Conservation (phyloP, 306 rosid species). For the Trifolium pratense region DNA sequence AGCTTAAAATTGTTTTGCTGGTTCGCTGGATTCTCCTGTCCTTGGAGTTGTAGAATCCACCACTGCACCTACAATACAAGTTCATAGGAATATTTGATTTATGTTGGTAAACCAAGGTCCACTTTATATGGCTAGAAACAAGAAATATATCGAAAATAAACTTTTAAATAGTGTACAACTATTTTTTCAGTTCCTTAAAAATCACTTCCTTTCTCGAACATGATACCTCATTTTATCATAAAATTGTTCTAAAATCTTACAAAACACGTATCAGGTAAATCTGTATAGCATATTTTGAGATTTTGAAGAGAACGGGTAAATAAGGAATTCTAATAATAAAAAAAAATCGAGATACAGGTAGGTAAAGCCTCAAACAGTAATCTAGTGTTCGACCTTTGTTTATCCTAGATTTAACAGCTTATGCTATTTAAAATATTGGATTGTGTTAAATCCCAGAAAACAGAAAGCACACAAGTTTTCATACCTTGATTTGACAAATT, state of each 20-base stretch:
- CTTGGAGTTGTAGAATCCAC: conserved; percentile 53
- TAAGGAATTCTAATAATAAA: too few relatives aligned
- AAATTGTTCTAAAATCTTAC: not conserved
- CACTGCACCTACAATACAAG: conserved; percentile 43
- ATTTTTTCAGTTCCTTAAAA: conserved; percentile 7
- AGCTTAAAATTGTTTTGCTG: conserved; percentile 46
- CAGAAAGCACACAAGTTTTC: not conserved
- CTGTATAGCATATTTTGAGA: not conserved
- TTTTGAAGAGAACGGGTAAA: too few relatives aligned
- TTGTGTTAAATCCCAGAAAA: conserved; percentile 10
- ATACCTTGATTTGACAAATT: not conserved
- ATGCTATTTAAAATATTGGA: not conserved
- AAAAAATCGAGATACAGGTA: too few relatives aligned
- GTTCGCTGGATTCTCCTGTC: conserved; percentile 49
- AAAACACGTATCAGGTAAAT: not conserved
- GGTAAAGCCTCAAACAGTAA: too few relatives aligned
- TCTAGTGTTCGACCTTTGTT: too few relatives aligned
- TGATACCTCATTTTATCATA: conserved; percentile 1
- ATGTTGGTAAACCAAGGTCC: not conserved
- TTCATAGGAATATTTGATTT: conserved; percentile 25
- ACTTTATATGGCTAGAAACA: not conserved
- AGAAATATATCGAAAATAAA: not conserved
- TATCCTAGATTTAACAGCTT: conserved; percentile 2
- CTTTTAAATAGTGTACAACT: not conserved
- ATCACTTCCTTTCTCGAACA: conserved; percentile 13